Evolutionary conservation across 2,329 filamentous ascomycete species (phyloP), one percentile per base, ranked within the genome.

Genomic region (Colletotrichum paranaense): DNA sequence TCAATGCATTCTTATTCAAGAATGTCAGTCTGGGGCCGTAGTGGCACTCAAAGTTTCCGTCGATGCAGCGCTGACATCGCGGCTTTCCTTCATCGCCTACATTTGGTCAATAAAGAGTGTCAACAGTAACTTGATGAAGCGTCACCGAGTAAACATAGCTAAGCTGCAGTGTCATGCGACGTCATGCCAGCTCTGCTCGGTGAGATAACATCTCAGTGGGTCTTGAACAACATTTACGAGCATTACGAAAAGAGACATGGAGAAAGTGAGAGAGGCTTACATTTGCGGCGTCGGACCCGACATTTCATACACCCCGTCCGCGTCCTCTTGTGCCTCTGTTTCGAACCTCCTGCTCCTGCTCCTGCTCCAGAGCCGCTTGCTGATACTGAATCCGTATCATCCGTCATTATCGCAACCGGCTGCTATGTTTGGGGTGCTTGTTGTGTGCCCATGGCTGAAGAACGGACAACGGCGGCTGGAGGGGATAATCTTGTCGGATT

Each of bases 21-120:
- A 89, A 88, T 0, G 84, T 86, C 53, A 88, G 79, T 22, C 83
- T 80, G 3, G 84, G 81, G 12, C 85, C 85, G 75, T 88, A 89
- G 46, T 83, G 82, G 77, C 87, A 89, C 55, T 86, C 81, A 35
- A 87, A 84, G 9, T 83, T 82, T 42, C 86, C 84, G 1, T 82
- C 80, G 19, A 83, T 77, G 71, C 88, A 89, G 74, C 87, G 85
- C 56, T 82, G 83, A 56, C 88, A 89, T 3, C 78, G 78, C 4
- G 87, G 88, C 75, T 87, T 88, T 16, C 79, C 79, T 78, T 89
- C 87, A 71, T 89, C 87, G 72, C 88, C 86, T 88, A 68, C 24
- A n/a, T 11, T 24, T 32, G n/a, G 26, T 28, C 14, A 16, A 38
- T 7, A 26, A 62, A 24, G 2, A 6, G 24, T 5, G 16, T 58